Evolutionary conservation across 352 stramenopile genomes (phyloP).

Genomic region (Phytopythium sindhum): DNA sequence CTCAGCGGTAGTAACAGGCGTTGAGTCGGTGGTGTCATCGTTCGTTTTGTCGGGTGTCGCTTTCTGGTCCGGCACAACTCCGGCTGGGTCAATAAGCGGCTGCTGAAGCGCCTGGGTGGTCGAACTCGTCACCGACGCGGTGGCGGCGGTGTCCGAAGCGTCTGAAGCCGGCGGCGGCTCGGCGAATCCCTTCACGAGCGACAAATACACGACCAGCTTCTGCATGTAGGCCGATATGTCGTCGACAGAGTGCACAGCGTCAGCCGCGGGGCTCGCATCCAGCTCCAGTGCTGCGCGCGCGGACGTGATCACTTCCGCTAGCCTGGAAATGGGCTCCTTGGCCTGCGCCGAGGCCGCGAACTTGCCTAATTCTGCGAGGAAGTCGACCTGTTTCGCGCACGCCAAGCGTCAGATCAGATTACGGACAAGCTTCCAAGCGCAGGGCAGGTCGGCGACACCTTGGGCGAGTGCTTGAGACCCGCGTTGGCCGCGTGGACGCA

Average conservation of each 20-base stretch:
- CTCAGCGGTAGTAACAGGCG: neutral
- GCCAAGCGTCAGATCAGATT: neutral
- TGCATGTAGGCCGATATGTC: conserved; percentile 31
- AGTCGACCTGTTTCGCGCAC: conserved; percentile 23
- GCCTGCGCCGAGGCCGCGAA: conserved; percentile 26
- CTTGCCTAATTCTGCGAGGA: conserved; percentile 40
- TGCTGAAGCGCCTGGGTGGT: conserved; percentile 20
- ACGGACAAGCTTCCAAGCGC: neutral
- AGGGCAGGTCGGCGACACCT: conserved; percentile 12
- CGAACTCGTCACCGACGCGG: conserved; percentile 9
- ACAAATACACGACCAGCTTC: conserved; percentile 38
- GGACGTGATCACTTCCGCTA: conserved; percentile 35
- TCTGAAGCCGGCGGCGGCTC: conserved; percentile 7
- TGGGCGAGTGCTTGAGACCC: conserved; percentile 31
- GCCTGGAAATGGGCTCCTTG: conserved; percentile 27
- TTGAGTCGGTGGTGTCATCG: neutral
- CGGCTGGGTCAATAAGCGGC: conserved; percentile 32
- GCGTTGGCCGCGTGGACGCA: conserved; percentile 50
- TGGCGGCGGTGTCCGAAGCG: conserved; percentile 8
- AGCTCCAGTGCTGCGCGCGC: conserved; percentile 35
- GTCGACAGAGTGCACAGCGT: conserved; percentile 20
- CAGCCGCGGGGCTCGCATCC: neutral
- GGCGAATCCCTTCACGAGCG: conserved; percentile 57
- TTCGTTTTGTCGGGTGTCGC: neutral
- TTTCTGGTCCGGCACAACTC: neutral